These are phyloP conservation scores for Parietichytrium sp. DNA, from an alignment of 108 stramenopile genomes.

Conservation along the genomic window DNA sequence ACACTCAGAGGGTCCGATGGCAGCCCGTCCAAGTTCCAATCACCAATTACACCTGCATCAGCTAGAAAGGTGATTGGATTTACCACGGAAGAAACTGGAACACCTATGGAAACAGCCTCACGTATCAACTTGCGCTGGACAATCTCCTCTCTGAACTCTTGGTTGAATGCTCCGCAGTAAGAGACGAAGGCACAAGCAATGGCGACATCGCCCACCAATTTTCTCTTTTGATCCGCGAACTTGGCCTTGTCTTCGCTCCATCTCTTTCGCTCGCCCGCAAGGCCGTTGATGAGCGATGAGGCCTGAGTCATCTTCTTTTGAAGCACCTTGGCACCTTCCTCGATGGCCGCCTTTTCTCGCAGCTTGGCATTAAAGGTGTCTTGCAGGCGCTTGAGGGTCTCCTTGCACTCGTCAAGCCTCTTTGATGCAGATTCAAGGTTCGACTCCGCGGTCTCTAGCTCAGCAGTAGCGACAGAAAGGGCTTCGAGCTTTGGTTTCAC, in stretches of 20 bases:
- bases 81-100: slow-evolving; percentile 75
- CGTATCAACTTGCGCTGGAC: slow-evolving; percentile 75
- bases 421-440: slow-evolving; percentile 72
- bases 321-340: slow-evolving; percentile 72
- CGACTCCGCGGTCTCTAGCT: slow-evolving; percentile 80
- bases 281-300: slow-evolving; percentile 74
- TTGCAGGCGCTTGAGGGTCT: slow-evolving; percentile 70
- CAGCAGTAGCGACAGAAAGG: slow-evolving; percentile 71
- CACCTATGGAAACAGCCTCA: slow-evolving; percentile 72
- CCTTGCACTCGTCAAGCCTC: slow-evolving; percentile 68
- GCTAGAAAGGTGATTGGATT: slow-evolving; percentile 78
- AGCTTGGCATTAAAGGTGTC: slow-evolving; percentile 77
- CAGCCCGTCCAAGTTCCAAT: slow-evolving; percentile 83
- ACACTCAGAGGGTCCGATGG: slow-evolving; percentile 82
- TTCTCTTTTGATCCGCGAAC: slow-evolving; percentile 75
- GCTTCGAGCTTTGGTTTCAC: slow-evolving; percentile 91
- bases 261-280: slow-evolving; percentile 75
- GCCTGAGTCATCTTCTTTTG: slow-evolving; percentile 85
- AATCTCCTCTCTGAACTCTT: slow-evolving; percentile 75
- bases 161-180: slow-evolving; percentile 88
- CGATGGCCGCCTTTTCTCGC: slow-evolving; percentile 71
- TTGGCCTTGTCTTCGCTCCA: slow-evolving; percentile 85
- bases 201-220: slow-evolving; percentile 83
- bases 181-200: slow-evolving; percentile 80
- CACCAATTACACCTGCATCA: slow-evolving; percentile 79